Evolutionary conservation across 345 rosid species (phyloP).

Genomic region (Punica granatum): DNA sequence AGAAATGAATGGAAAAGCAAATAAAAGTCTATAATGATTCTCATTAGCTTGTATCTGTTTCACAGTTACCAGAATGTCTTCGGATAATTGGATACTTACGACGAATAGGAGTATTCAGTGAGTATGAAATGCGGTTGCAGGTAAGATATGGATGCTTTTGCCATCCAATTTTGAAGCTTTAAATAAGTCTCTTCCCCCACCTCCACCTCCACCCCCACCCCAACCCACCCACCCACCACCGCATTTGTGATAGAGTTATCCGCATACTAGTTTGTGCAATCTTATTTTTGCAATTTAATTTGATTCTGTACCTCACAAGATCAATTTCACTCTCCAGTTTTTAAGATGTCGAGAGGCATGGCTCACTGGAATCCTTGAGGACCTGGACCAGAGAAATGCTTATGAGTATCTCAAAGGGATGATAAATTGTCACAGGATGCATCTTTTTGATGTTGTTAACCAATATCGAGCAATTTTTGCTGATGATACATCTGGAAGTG

Average conservation of each 20-base stretch:
- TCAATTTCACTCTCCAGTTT: conserved; percentile 49
- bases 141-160: conserved; percentile 22
- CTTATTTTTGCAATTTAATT: conserved; percentile 4
- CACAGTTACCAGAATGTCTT: conserved; percentile 93
- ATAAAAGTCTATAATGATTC: neutral
- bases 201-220: too few species aligned
- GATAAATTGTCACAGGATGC: conserved; percentile 51
- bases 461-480: conserved; percentile 96
- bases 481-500: conserved; percentile 94
- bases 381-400: conserved; percentile 81
- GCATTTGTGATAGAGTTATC: neutral
- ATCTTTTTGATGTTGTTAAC: conserved; percentile 92
- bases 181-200: neutral
- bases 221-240: too few species aligned
- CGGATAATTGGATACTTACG: conserved; percentile 92
- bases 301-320: conserved; percentile 4
- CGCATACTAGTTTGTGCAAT: neutral
- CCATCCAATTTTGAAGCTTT: neutral
- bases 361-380: conserved; percentile 96
- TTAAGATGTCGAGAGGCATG: conserved; percentile 96
- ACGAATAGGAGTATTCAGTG: conserved; percentile 84
- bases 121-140: conserved; percentile 95
- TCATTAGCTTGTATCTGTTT: conserved; percentile 12
- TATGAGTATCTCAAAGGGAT: conserved; percentile 90
- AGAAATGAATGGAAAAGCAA: neutral